Base-by-base conservation (phyloP, 257 asterid species). In the Solanum sitiens region DNA sequence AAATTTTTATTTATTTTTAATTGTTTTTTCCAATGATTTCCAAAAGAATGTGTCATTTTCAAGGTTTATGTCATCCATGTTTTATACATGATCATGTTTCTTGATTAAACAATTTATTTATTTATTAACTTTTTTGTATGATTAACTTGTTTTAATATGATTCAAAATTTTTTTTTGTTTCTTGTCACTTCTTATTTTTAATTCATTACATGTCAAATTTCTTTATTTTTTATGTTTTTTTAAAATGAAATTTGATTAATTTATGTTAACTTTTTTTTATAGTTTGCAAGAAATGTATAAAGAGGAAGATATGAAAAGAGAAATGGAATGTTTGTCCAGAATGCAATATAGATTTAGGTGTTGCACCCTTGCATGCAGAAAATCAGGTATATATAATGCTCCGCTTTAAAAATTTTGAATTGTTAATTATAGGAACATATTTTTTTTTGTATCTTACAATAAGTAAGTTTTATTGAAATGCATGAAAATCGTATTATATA, bases 201-300 rank as follows among this genome's bases (percentile, higher is more conserved):
- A 74, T 74, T 74, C 25, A 30, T 4, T 37, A 75, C n/a, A 16
- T 75, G 56, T 75, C 83, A 75, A 11, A 11, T 7, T 39, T 39
- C 1, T 20, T 40, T 74, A 5, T 10, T 8, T 27, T 27, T 35
- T 45, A 45, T 21, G 15, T 20, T 37, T 20, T 39, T 3, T 23
- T 25, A 7, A 15, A 7, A 15, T 76, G 30, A 32, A 7, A 16
- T 82, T 21, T 11, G 7, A n/a, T 67, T 77, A 82, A 63, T 47
- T 21, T 3, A 23, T 63, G 13, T 15, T 44, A 71, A 18, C 16
- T 50, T 20, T 27, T 27, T 16, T 61, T 53, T 4, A 61, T 83
- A 94, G 96, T 94, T 91, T 95, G 98, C 92, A 90, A 91, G 89
- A 90, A 90, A 84, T 95, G 96, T 92, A 93, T 94, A 87, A 86